phyloP scores from a whole-genome alignment of 2,329 filamentous ascomycete species.

The Botrytis tulipae region DNA sequence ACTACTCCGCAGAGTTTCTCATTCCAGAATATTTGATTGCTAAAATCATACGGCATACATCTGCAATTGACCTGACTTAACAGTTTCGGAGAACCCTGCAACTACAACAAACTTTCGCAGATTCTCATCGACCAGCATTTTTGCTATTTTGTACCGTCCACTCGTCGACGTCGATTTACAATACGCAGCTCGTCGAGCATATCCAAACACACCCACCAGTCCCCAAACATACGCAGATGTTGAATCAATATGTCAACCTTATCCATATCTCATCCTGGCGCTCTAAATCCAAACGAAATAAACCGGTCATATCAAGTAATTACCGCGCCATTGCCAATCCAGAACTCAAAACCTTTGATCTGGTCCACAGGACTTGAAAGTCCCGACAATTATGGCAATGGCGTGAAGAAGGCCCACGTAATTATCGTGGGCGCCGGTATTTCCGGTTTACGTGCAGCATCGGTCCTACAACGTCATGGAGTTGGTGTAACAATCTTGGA shows the following conservation, averaged over 20 bases:
- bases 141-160: slow-evolving; percentile 7
- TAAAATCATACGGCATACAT: slow-evolving; percentile 11
- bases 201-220: background rate
- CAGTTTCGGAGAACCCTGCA: background rate
- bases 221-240: slow-evolving; percentile 34
- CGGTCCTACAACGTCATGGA: slow-evolving; percentile 52
- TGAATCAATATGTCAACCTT: slow-evolving; percentile 38
- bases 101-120: background rate
- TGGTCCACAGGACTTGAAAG: slow-evolving; percentile 26
- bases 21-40: slow-evolving; percentile 16
- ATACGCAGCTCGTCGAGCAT: slow-evolving; percentile 3
- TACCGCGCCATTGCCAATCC: slow-evolving; percentile 21
- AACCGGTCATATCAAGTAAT: slow-evolving; percentile 27
- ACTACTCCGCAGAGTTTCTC: slow-evolving; percentile 4
- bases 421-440: slow-evolving; percentile 56
- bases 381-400: slow-evolving; percentile 19
- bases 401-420: slow-evolving; percentile 42
- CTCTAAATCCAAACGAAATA: slow-evolving; percentile 36
- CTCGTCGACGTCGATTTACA: background rate
- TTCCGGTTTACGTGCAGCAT: slow-evolving; percentile 55
- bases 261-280: slow-evolving; percentile 36
- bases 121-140: background rate
- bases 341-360: slow-evolving; percentile 11
- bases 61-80: slow-evolving; percentile 11
- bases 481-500: slow-evolving; percentile 56